Evolutionary conservation across 768 basidiomycete genomes (phyloP).

Genomic region (Kwoniella heveanensis): DNA sequence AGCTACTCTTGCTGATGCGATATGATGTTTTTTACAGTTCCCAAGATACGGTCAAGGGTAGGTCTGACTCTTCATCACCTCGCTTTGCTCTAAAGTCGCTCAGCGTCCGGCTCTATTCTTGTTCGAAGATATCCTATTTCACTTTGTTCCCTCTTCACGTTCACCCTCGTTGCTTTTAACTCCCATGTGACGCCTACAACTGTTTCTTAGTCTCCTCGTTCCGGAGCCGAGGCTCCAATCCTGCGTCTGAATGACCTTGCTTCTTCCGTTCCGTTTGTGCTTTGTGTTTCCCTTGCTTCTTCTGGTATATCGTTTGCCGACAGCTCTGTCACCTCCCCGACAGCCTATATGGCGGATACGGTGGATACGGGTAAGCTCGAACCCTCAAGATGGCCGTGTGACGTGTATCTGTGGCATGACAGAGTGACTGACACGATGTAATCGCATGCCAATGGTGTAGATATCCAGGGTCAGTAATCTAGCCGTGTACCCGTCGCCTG

Average conservation of each 20-base stretch:
- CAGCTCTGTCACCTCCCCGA: slow-evolving; percentile 3
- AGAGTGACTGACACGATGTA: neutral
- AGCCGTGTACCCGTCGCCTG: neutral
- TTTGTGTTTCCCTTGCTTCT: neutral
- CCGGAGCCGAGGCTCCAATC: no score
- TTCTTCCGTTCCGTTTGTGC: neutral
- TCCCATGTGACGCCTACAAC: no score
- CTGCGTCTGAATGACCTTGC: neutral
- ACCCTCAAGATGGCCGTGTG: neutral
- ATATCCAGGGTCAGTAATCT: slow-evolving; percentile 22
- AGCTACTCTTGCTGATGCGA: no score
- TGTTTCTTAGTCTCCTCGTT: no score
- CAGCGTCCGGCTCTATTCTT: neutral
- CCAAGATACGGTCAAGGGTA: slow-evolving; percentile 39
- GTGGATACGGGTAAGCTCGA: slow-evolving; percentile 24
- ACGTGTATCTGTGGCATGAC: neutral
- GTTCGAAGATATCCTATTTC: no score
- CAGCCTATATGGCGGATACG: slow-evolving; percentile 30
- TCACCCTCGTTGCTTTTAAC: neutral
- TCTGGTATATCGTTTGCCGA: neutral
- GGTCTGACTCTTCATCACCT: slow-evolving; percentile 1
- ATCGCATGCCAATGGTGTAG: slow-evolving; percentile 5
- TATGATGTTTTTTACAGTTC: slow-evolving; percentile 22
- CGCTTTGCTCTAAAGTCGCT: neutral
- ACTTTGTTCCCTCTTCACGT: neutral